A percentile compares a stretch with the other conserved stretches of the same genome.
phyloP scores from a whole-genome alignment of 108 stramenopile genomes.

The Cyclotella atomus region DNA sequence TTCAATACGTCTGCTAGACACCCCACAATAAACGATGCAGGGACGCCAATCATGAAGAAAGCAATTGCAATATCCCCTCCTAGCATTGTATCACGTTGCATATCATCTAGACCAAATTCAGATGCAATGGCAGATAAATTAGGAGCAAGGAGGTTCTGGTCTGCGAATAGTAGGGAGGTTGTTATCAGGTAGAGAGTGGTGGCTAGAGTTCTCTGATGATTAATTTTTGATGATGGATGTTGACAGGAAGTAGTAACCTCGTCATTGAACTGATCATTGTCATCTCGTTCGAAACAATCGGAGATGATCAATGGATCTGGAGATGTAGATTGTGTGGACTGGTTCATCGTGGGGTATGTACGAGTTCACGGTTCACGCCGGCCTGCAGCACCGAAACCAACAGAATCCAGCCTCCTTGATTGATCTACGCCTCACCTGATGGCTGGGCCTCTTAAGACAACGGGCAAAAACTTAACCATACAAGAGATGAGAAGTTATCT shows the following conservation, averaged over 20 bases:
- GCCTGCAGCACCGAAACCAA: too few species aligned
- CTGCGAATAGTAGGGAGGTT: constrained; percentile 80
- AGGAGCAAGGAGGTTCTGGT: constrained; percentile 88
- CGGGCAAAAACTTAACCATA: too few species aligned
- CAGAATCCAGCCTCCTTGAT: too few species aligned
- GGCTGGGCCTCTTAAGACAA: too few species aligned
- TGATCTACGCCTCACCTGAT: too few species aligned
- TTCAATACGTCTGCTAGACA: constrained; percentile 41
- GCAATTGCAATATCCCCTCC: constrained; percentile 86
- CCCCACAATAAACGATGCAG: constrained; percentile 73
- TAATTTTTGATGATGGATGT: neutral
- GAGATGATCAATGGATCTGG: too few species aligned
- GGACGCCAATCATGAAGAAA: constrained; percentile 83
- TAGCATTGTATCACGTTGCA: constrained; percentile 78
- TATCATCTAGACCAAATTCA: constrained; percentile 77
- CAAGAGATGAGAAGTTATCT: too few species aligned
- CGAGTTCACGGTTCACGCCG: too few species aligned
- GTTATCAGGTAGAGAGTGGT: constrained; percentile 67
- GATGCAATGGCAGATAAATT: constrained; percentile 70
- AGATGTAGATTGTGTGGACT: too few species aligned
- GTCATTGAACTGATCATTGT: neutral
- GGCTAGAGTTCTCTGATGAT: constrained; percentile 30
- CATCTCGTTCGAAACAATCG: too few species aligned
- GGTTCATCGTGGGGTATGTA: too few species aligned
- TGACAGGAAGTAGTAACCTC: neutral